Evolutionary conservation across 257 asterid genomes (phyloP).

Genomic region (Misopates orontium): DNA sequence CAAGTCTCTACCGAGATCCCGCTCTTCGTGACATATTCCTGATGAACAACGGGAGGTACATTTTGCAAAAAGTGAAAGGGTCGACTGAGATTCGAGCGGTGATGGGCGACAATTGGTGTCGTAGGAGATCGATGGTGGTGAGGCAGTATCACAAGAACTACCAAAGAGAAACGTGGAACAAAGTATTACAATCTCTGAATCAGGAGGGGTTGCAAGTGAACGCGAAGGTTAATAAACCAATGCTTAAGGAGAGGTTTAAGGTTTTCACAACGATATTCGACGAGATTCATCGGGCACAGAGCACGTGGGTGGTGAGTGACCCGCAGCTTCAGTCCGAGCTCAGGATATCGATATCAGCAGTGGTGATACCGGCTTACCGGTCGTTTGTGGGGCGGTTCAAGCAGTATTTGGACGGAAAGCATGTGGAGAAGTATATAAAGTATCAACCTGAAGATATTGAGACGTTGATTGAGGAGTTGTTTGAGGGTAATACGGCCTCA

Average conservation of each 20-base stretch:
- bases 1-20: slow-evolving; percentile 57
- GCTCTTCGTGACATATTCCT: slow-evolving; percentile 63
- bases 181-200: slow-evolving; percentile 52
- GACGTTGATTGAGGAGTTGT: slow-evolving; percentile 65
- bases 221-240: slow-evolving; percentile 51
- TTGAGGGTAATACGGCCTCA: slow-evolving; percentile 64
- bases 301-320: slow-evolving; percentile 82
- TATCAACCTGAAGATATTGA: slow-evolving; percentile 89
- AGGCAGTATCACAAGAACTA: slow-evolving; percentile 78
- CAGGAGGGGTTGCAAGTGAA: slow-evolving; percentile 63
- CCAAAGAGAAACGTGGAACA: slow-evolving; percentile 82
- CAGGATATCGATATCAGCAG: slow-evolving; percentile 64
- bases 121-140: slow-evolving; percentile 75
- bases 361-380: slow-evolving; percentile 82
- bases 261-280: slow-evolving; percentile 57
- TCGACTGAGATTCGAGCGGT: slow-evolving; percentile 54
- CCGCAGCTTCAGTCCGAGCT: slow-evolving; percentile 93
- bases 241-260: slow-evolving; percentile 77
- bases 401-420: slow-evolving; percentile 56
- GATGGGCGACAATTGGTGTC: slow-evolving; percentile 86
- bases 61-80: slow-evolving; percentile 74
- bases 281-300: slow-evolving; percentile 68
- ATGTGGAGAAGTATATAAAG: slow-evolving; percentile 67
- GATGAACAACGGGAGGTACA: slow-evolving; percentile 88
- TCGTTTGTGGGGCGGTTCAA: slow-evolving; percentile 73